A percentile compares a stretch with the other conserved stretches of the same genome.
Evolutionary conservation across 2,329 filamentous ascomycete genomes (phyloP).

Genomic region (Aspergillus brunneoviolaceus): DNA sequence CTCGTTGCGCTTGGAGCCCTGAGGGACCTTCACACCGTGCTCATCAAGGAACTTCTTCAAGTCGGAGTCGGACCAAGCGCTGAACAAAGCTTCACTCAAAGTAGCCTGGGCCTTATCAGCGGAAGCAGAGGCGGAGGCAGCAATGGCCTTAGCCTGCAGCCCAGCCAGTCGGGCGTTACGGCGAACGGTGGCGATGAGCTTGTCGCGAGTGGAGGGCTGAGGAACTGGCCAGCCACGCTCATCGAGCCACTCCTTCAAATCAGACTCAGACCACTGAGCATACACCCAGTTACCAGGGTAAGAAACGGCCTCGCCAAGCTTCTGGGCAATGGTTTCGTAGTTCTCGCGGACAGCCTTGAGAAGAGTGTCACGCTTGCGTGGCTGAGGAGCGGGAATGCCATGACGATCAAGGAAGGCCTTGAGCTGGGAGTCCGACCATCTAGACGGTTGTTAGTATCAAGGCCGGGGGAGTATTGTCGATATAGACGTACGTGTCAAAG

Average conservation of each 20-base stretch:
- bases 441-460: conserved; percentile 47
- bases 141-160: conserved; percentile 62
- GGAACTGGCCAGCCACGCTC: conserved; percentile 81
- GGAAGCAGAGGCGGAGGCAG: conserved; percentile 61
- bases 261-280: conserved; percentile 84
- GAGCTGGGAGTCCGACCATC: conserved; percentile 89
- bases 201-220: conserved; percentile 80
- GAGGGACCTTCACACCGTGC: conserved; percentile 84
- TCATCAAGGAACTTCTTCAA: conserved; percentile 93
- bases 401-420: conserved; percentile 91
- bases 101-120: conserved; percentile 70
- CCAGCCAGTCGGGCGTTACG: conserved; percentile 83
- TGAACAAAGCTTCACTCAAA: conserved; percentile 78
- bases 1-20: conserved; percentile 88
- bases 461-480: not conserved
- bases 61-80: conserved; percentile 85
- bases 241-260: conserved; percentile 91
- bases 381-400: conserved; percentile 81
- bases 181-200: conserved; percentile 82
- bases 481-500: conserved; percentile 66
- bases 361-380: conserved; percentile 78
- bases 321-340: conserved; percentile 76
- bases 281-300: conserved; percentile 98
- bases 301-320: conserved; percentile 70
- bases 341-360: conserved; percentile 74